phyloP scores from a whole-genome alignment of 2,329 filamentous ascomycete genomes.

The Aspergillus pseudotamarii region DNA sequence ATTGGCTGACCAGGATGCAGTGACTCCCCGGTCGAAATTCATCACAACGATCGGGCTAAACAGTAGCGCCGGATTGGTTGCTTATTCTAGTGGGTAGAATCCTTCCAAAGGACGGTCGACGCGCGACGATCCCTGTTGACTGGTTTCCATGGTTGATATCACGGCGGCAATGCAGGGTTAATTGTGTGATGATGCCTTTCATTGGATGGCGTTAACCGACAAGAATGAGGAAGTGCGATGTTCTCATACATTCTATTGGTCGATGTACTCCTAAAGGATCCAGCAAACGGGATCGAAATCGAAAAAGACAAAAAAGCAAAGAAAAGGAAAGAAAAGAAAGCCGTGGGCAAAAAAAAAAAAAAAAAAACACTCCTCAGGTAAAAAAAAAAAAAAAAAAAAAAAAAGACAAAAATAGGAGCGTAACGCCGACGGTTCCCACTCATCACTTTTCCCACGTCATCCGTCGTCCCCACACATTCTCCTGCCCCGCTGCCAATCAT shows the following conservation, averaged over 20 bases:
- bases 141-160: conserved; percentile 10
- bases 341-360: too few relatives aligned
- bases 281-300: background rate
- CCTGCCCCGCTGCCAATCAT: background rate
- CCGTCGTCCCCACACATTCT: conserved; percentile 13
- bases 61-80: conserved; percentile 1
- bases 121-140: background rate
- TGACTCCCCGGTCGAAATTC: conserved; percentile 4
- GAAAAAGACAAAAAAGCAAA: too few relatives aligned
- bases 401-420: background rate
- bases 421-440: background rate
- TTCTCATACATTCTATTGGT: background rate
- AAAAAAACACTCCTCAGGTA: too few relatives aligned
- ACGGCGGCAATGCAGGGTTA: conserved; percentile 17
- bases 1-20: background rate
- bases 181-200: conserved; percentile 19
- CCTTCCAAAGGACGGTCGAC: background rate
- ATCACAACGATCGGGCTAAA: conserved; percentile 6
- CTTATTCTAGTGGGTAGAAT: conserved; percentile 2
- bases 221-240: background rate
- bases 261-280: background rate
- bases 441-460: background rate
- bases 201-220: background rate
- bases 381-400: background rate
- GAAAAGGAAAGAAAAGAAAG: background rate